Percentiles rank a stretch among this genome's conserved stretches.
Evolutionary conservation across 495 filamentous ascomycete species (phyloP).

Genomic region (Copromyces sp.): DNA sequence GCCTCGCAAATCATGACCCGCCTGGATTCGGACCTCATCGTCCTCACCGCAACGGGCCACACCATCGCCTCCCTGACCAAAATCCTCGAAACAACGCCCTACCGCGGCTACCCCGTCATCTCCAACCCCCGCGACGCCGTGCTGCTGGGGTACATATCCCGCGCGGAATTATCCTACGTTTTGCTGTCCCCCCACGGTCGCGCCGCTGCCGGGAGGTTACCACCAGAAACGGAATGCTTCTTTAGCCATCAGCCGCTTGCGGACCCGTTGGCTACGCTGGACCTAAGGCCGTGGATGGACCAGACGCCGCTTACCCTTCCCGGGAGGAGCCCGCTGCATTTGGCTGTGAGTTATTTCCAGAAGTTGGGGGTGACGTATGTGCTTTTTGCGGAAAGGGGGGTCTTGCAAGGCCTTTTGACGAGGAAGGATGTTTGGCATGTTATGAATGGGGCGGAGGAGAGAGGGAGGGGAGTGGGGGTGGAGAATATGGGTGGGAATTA

Average conservation of each 20-base stretch:
- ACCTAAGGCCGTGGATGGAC: conserved; percentile 95
- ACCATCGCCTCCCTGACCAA: conserved; percentile 65
- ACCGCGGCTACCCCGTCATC: conserved; percentile 89
- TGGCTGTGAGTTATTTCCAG: conserved; percentile 86
- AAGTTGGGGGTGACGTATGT: conserved; percentile 87
- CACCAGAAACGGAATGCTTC: conserved; percentile 65
- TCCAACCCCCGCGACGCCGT: conserved; percentile 61
- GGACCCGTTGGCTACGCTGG: conserved; percentile 67
- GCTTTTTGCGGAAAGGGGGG: conserved; percentile 71
- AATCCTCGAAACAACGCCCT: conserved; percentile 61
- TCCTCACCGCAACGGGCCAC: conserved; percentile 77
- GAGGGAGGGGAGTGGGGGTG: conserved; percentile 9
- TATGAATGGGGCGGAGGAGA: conserved; percentile 68
- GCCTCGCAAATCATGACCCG: conserved; percentile 83
- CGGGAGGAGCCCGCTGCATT: conserved; percentile 57
- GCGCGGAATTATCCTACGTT: conserved; percentile 78
- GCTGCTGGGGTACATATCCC: conserved; percentile 86
- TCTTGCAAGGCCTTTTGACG: conserved; percentile 75
- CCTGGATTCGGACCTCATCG: conserved; percentile 70
- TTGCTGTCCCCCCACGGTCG: conserved; percentile 38
- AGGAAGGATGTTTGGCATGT: conserved; percentile 99
- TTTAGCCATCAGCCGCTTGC: conserved; percentile 77
- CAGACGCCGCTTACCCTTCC: conserved; percentile 91
- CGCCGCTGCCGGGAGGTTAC: not conserved
- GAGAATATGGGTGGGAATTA: conserved; percentile 8